These are phyloP conservation scores for Sporothrix pallida DNA, from an alignment of 2,329 filamentous ascomycete genomes.

Conservation along the genomic window DNA sequence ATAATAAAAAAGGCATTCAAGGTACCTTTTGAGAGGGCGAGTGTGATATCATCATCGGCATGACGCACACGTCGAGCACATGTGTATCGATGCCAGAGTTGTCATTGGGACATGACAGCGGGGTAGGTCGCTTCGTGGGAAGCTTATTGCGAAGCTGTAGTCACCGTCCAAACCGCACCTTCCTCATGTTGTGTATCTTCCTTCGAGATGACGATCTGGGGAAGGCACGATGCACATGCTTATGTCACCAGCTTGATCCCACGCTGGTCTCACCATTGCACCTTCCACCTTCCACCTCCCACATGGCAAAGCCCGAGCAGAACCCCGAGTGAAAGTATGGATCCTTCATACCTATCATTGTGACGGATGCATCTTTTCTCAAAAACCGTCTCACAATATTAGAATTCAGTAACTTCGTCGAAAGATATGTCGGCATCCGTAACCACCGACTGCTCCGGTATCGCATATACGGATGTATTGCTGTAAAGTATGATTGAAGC, in stretches of 20 bases:
- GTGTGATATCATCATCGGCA: too few relatives aligned
- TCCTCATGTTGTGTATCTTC: neutral
- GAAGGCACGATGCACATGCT: neutral
- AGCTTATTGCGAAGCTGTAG: neutral
- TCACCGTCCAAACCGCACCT: neutral
- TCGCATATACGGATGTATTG: constrained; percentile 8
- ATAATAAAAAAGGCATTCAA: neutral
- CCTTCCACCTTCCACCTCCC: neutral
- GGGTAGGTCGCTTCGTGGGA: too few relatives aligned
- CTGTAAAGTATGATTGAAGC: neutral
- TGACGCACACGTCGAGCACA: neutral
- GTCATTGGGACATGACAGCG: neutral
- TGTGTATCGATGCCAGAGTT: neutral
- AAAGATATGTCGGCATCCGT: neutral
- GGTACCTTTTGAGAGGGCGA: neutral
- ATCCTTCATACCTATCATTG: neutral
- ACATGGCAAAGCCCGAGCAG: neutral
- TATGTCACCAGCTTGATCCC: neutral
- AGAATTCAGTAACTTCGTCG: neutral
- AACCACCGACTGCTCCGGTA: neutral
- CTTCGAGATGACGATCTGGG: neutral
- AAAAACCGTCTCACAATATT: neutral
- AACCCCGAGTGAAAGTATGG: neutral
- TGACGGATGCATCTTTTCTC: neutral
- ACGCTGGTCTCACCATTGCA: too few relatives aligned